Base-by-base conservation (phyloP, 2,329 filamentous ascomycete species). In the Alternaria sp. region DNA sequence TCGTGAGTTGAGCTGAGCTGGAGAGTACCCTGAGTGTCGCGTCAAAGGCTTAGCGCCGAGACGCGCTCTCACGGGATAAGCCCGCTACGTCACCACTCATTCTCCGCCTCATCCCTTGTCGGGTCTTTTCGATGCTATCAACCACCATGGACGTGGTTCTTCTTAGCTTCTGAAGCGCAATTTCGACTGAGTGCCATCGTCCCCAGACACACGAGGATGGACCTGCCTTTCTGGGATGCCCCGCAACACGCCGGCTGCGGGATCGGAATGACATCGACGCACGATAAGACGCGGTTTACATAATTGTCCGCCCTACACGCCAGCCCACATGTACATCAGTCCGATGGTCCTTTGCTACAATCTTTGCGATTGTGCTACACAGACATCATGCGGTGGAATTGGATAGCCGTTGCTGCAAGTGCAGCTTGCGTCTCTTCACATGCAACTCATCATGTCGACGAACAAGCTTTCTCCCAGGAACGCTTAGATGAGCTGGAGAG, bases 401-500 rank as follows among this genome's bases (percentile, higher is more conserved):
- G 64, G 49, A 14, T 63, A 44, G 45, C 62, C 16, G 11, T 67
- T 6, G 40, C 57, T 18, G 61, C 70, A 32, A 61, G 74, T 43
- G 50, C 69, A 14, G 57, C 65, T 18, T 43, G 67, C 28, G 68
- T 67, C 18, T 51, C 66, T 12, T 68, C 74, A 18, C 75, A 78
- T 52, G 69, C 69, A 32, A 64, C 70, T 1, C 71, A 77, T 45
- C 70, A 77, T 59, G 62, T 59, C 44, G 72, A 77, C 22, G 53
- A 74, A 32, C 63, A 74, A 30, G 51, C 62, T 5, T 72, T 78
- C 54, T 73, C 74, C 20, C 67, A 75, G 40, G 64, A 73, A 18
- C 70, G 69, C 48, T 63, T 79, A 8, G 70, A 78, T 27, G 72
- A 76, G 52, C 55, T 79, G 6, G 68, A 79, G 53, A 68, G 68